Conservation (phyloP, 2,329 filamentous ascomycete species). For the Aspergillus clavatus region DNA sequence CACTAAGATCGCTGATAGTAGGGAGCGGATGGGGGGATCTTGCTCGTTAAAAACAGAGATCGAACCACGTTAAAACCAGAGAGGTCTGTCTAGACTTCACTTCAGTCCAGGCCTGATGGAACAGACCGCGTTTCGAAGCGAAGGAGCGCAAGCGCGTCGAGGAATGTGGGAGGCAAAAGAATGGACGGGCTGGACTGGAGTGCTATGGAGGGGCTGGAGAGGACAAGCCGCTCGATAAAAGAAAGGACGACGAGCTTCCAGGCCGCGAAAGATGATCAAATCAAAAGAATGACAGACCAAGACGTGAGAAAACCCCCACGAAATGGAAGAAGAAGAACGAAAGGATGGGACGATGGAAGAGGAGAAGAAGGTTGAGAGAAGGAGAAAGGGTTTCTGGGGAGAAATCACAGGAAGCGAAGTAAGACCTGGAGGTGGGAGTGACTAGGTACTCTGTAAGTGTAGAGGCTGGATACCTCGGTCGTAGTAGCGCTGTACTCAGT, state of each 20-base stretch:
- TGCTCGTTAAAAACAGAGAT: not conserved
- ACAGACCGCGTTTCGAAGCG: slow-evolving; percentile 7
- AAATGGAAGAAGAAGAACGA: slow-evolving; percentile 12
- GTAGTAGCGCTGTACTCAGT: too few species aligned
- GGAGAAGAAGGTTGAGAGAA: slow-evolving; percentile 5
- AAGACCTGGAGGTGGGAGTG: too few species aligned
- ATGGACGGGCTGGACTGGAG: slow-evolving; percentile 16
- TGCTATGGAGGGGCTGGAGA: slow-evolving; percentile 11
- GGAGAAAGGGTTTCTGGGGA: not conserved
- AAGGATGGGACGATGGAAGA: slow-evolving; percentile 7
- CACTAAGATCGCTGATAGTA: not conserved
- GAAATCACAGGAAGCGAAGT: not conserved
- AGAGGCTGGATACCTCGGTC: not conserved
- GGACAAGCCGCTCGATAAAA: slow-evolving; percentile 29
- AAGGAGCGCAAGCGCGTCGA: slow-evolving; percentile 19
- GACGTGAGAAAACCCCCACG: slow-evolving; percentile 8
- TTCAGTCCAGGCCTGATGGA: not conserved
- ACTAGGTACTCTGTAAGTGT: too few species aligned
- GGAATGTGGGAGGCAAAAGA: slow-evolving; percentile 18
- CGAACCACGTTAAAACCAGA: not conserved
- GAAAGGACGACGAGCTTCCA: slow-evolving; percentile 35
- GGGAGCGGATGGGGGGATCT: not conserved
- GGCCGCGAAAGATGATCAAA: slow-evolving; percentile 19
- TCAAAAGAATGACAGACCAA: slow-evolving; percentile 10
- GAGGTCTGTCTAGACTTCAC: not conserved